Percentiles rank a stretch among this genome's conserved stretches.
phyloP scores from a whole-genome alignment of 108 stramenopile species.

The Cyclotella kingstonii region DNA sequence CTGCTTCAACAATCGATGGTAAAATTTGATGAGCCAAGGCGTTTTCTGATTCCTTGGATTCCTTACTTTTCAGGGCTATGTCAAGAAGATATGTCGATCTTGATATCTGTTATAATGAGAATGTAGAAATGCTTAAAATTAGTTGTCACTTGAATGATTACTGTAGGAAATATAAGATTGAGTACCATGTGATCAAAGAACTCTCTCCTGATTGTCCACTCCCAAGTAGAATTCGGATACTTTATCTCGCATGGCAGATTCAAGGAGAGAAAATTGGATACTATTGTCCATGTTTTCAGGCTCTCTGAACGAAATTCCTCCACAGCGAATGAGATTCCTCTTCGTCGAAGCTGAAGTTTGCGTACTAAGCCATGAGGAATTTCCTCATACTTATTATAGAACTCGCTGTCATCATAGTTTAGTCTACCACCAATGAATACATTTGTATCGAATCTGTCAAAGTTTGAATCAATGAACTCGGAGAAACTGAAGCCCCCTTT shows the following conservation, averaged over 20 bases:
- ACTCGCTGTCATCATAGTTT: constrained; percentile 46
- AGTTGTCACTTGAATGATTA: too few relatives aligned
- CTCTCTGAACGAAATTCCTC: constrained; percentile 27
- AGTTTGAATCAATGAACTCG: constrained; percentile 61
- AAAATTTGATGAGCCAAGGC: not conserved
- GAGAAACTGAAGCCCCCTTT: constrained; percentile 56
- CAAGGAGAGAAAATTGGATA: constrained; percentile 13
- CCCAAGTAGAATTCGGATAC: constrained; percentile 50
- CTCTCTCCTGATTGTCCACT: constrained; percentile 52
- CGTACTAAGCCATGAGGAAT: constrained; percentile 56
- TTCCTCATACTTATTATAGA: constrained; percentile 49
- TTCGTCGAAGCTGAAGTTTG: constrained; percentile 21
- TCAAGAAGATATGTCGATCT: constrained; percentile 54
- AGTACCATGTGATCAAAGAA: constrained; percentile 51
- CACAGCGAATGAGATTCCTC: not conserved
- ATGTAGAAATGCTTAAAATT: too few relatives aligned
- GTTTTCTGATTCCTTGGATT: not conserved
- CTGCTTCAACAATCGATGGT: constrained; percentile 39
- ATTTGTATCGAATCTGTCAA: constrained; percentile 15
- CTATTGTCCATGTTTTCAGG: constrained; percentile 18
- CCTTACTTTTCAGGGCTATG: constrained; percentile 23
- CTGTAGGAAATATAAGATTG: too few relatives aligned
- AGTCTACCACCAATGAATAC: constrained; percentile 66
- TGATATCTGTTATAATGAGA: constrained; percentile 3
- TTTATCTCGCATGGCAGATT: constrained; percentile 28